Conservation (phyloP, 202 grass and related monocot species). For the Carex sylvatica region DNA sequence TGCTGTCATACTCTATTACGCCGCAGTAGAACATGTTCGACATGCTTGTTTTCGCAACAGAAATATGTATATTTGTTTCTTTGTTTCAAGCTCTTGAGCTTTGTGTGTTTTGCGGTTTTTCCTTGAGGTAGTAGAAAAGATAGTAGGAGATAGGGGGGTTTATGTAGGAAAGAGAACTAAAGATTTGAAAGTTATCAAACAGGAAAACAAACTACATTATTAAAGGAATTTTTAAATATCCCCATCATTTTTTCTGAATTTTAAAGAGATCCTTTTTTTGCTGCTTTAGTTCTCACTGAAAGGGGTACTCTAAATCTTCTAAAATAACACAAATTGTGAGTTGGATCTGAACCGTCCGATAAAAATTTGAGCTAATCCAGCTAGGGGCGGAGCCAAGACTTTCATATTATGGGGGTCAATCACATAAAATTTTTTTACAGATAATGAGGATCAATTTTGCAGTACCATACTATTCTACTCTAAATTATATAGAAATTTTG, state of each 20-base stretch:
- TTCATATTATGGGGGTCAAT: too few relatives aligned
- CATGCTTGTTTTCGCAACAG: background rate
- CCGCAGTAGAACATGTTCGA: background rate
- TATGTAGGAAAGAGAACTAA: background rate
- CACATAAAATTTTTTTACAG: too few relatives aligned
- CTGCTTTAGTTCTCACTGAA: background rate
- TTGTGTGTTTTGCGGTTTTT: background rate
- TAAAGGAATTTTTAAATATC: background rate
- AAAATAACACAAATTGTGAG: too few relatives aligned
- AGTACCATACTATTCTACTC: too few relatives aligned
- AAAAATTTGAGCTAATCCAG: too few relatives aligned
- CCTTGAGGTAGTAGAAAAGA: background rate
- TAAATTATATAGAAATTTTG: too few relatives aligned
- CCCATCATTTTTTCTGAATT: background rate
- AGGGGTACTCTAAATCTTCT: too few relatives aligned
- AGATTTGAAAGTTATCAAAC: background rate
- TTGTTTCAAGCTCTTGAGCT: conserved; percentile 17
- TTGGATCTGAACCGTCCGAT: too few relatives aligned
- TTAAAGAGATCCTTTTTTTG: background rate
- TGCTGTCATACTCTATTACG: background rate
- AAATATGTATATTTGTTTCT: background rate
- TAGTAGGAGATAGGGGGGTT: background rate
- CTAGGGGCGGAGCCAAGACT: too few relatives aligned
- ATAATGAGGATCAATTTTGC: too few relatives aligned
- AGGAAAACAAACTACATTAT: background rate